Percentiles rank a stretch among this genome's conserved stretches.
Conservation (phyloP, 768 basidiomycete species). For the Psilocybe sp. region DNA sequence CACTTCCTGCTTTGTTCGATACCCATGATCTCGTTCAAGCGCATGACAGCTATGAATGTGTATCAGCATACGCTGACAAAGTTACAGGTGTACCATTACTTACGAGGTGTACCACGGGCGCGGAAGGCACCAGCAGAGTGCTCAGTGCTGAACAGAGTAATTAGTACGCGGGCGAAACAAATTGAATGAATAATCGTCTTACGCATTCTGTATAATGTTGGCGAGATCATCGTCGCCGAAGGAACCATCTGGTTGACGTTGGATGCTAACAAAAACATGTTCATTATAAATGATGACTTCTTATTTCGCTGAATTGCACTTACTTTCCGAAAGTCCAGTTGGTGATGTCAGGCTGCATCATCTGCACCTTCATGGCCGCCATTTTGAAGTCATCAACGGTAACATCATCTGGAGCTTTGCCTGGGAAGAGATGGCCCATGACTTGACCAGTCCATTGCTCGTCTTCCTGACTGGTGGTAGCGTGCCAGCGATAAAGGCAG, state of each 20-base stretch:
- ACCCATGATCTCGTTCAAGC: slow-evolving; percentile 80
- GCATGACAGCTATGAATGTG: slow-evolving; percentile 50
- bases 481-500: slow-evolving; percentile 82
- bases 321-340: slow-evolving; percentile 71
- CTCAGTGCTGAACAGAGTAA: slow-evolving; percentile 47
- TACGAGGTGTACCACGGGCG: slow-evolving; percentile 70
- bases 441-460: slow-evolving; percentile 62
- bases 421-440: slow-evolving; percentile 52
- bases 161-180: neutral
- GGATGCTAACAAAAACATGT: slow-evolving; percentile 38
- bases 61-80: neutral
- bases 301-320: slow-evolving; percentile 15
- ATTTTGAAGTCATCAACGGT: slow-evolving; percentile 49
- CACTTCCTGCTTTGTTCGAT: slow-evolving; percentile 73
- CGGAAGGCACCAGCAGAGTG: slow-evolving; percentile 72
- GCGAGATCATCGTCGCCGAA: slow-evolving; percentile 77
- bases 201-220: slow-evolving; percentile 65
- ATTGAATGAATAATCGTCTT: slow-evolving; percentile 20
- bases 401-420: slow-evolving; percentile 45
- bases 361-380: slow-evolving; percentile 36
- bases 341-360: slow-evolving; percentile 39
- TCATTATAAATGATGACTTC: no score
- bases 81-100: neutral
- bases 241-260: slow-evolving; percentile 54
- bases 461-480: slow-evolving; percentile 70